phyloP scores from a whole-genome alignment of 2,329 filamentous ascomycete species.

The Onygenales sp. region DNA sequence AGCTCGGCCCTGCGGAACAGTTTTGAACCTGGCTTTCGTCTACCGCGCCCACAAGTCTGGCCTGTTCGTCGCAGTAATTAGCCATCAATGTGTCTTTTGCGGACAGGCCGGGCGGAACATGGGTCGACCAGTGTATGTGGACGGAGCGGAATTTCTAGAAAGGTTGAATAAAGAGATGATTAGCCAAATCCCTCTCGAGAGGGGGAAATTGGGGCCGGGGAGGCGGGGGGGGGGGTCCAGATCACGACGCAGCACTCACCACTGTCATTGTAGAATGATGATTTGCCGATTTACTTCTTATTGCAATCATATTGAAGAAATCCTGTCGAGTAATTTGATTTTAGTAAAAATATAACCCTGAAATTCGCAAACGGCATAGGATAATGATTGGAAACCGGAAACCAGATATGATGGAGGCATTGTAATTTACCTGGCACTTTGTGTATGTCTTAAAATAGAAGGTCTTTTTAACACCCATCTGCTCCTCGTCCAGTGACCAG shows the following conservation, averaged over 20 bases:
- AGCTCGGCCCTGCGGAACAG: neutral
- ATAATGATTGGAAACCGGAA: neutral
- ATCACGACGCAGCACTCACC: neutral
- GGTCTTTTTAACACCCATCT: constrained; percentile 27
- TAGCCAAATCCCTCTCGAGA: neutral
- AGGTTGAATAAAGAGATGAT: neutral
- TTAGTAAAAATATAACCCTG: neutral
- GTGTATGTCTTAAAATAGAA: constrained; percentile 31
- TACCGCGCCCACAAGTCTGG: constrained; percentile 2
- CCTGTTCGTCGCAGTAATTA: constrained; percentile 5
- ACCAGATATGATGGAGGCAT: neutral
- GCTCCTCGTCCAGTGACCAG: constrained; percentile 25
- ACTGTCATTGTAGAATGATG: constrained; percentile 6
- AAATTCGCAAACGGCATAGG: neutral
- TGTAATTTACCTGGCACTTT: constrained; percentile 25
- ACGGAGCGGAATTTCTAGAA: constrained; percentile 6
- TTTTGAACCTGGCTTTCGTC: neutral
- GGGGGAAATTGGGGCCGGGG: neutral
- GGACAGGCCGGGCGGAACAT: constrained; percentile 2
- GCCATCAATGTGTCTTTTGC: constrained; percentile 3
- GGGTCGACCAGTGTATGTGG: constrained; percentile 5
- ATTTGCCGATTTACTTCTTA: constrained; percentile 18
- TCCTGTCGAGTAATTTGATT: constrained; percentile 15
- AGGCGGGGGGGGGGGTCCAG: too few species aligned
- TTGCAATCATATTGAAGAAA: constrained; percentile 28